Evolutionary conservation across 1,139 yeast genomes (phyloP).

Genomic region (Candida tropicalis): DNA sequence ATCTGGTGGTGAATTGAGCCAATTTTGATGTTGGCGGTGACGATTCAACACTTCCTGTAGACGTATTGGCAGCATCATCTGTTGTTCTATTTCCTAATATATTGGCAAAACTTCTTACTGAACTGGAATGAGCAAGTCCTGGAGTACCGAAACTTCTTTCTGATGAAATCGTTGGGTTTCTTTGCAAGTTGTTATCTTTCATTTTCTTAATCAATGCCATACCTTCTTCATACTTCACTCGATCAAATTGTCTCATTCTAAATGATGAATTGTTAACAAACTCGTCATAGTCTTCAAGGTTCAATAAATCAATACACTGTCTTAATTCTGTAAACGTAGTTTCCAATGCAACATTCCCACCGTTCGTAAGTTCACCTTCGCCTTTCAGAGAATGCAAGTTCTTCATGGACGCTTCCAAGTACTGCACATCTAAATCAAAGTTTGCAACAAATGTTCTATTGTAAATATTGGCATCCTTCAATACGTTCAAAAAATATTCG

Average conservation of each 20-base stretch:
- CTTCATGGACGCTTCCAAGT: constrained; percentile 45
- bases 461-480: constrained; percentile 50
- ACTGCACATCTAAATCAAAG: constrained; percentile 45
- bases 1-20: constrained; percentile 44
- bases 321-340: constrained; percentile 49
- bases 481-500: constrained; percentile 62
- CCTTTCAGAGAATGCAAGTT: constrained; percentile 23
- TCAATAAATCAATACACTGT: constrained; percentile 46
- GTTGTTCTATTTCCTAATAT: constrained; percentile 8
- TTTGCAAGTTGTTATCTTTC: constrained; percentile 18
- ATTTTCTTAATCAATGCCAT: constrained; percentile 39
- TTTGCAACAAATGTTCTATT: constrained; percentile 45
- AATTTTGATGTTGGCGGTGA: constrained; percentile 40
- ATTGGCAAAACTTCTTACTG: constrained; percentile 10
- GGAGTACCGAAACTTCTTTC: constrained; percentile 4
- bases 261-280: constrained; percentile 40
- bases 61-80: constrained; percentile 19
- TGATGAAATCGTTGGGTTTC: constrained; percentile 4
- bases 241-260: constrained; percentile 45
- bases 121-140: constrained; percentile 10
- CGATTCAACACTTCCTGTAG: constrained; percentile 31
- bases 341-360: constrained; percentile 43
- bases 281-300: constrained; percentile 40
- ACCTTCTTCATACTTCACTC: constrained; percentile 47
- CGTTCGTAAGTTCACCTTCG: constrained; percentile 22